Evolutionary conservation across 2,329 filamentous ascomycete species (phyloP).

Genomic region (Fusarium keratoplasticum): DNA sequence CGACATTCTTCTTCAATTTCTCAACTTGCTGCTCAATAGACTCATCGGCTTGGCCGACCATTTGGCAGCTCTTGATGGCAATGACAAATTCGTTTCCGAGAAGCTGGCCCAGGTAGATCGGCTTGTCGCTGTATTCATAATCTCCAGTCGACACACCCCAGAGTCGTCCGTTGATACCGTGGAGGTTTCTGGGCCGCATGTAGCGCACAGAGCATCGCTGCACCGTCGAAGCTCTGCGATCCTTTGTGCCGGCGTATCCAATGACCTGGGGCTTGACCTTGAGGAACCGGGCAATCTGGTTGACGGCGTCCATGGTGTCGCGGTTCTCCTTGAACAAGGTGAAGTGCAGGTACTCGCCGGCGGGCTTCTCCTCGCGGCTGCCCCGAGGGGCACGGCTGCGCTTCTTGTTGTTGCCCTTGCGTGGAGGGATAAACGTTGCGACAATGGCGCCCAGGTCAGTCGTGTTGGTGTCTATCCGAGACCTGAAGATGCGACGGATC

Average conservation of each 20-base stretch:
- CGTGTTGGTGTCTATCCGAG: slow-evolving; percentile 81
- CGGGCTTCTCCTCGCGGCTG: slow-evolving; percentile 48
- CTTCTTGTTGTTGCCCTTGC: slow-evolving; percentile 46
- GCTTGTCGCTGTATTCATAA: slow-evolving; percentile 79
- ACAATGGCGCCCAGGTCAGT: slow-evolving; percentile 68
- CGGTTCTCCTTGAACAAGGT: slow-evolving; percentile 97
- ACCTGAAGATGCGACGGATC: slow-evolving; percentile 84
- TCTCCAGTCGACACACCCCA: slow-evolving; percentile 79
- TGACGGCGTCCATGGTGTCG: slow-evolving; percentile 92
- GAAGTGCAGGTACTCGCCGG: slow-evolving; percentile 87
- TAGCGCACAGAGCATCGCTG: slow-evolving; percentile 79
- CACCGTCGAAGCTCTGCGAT: slow-evolving; percentile 85
- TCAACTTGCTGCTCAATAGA: slow-evolving; percentile 46
- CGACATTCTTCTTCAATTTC: slow-evolving; percentile 55
- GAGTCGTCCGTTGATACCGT: slow-evolving; percentile 71
- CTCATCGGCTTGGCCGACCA: slow-evolving; percentile 56
- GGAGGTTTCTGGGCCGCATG: slow-evolving; percentile 68
- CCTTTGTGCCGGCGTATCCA: slow-evolving; percentile 85
- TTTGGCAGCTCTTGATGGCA: slow-evolving; percentile 85
- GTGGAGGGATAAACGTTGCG: slow-evolving; percentile 71
- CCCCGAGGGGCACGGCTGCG: slow-evolving; percentile 41
- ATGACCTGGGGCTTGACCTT: slow-evolving; percentile 82
- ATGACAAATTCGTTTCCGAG: slow-evolving; percentile 93
- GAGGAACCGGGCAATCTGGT: slow-evolving; percentile 78
- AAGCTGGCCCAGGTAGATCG: slow-evolving; percentile 85